Evolutionary conservation across 2,329 filamentous ascomycete genomes (phyloP), one percentile per base, ranked within the genome.

Genomic region (Pseudodiploospora longispora): DNA sequence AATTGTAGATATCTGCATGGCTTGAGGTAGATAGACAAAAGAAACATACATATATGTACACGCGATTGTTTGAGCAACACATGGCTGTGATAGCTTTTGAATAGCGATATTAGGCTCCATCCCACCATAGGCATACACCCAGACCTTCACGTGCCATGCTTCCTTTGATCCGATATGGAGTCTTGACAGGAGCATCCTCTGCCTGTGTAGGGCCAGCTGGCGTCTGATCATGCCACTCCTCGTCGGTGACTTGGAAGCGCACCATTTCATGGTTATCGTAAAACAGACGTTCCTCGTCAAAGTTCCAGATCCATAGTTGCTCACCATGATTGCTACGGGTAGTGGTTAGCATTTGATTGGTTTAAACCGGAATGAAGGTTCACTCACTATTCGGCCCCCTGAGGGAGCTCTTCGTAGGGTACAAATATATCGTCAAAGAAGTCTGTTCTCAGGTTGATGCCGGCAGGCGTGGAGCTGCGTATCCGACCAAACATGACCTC

Each of bases 361-460:
- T 19, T 33, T 8, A 19, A 28, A 36, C 28, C 7, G 39, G 33
- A 28, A 31, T 37, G 8, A n/a, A 36, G 32, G 19, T 27, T 5
- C 12, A 54, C 82, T 67, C 66, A 89, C 84, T 87, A 95, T 59
- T 79, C 76, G 28, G 82, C 80, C n/a, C 80, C 81, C 29, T 85
- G 79, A 34, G 89, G 85, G 4, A 95, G 73, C 51, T 87, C 80
- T 44, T 81, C 76, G 32, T 78, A 80, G 1, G 78, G 87, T 50
- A 97, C 80, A 47, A 87, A 83, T 30, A 98, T 88, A 51, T 97
- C 90, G 55, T 91, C 86, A 55, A 96, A 98, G 63, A 98, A 98
- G 50, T 95, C 87, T 4, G 90, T 83, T 40, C 82, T 81, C 47
- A 97, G 74, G 56, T 82, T 80, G 56, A 94, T 87, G 33, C 86